Base-by-base conservation (phyloP, 2,329 filamentous ascomycete species). In the Tolypocladium amazonense region DNA sequence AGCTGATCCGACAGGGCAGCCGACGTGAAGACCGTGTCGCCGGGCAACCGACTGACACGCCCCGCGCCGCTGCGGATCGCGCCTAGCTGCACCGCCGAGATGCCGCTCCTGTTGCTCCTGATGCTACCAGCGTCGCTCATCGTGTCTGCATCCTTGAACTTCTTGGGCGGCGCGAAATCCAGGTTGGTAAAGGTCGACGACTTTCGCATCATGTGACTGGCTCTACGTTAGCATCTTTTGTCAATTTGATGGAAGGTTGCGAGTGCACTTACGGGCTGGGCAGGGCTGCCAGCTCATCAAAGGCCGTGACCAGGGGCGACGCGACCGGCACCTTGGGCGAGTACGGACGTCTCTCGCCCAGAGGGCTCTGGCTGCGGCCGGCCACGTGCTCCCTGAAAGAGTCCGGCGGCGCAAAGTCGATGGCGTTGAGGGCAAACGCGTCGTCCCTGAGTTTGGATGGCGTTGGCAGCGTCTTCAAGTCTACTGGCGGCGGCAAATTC, bases 401-500 rank as follows among this genome's bases (percentile, higher is more conserved):
- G 27, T 82, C 78, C 1, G 89, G 91, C 30, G 94, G 94, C 0
- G 94, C 94, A 73, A 96, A 97, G 66, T 97, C 93, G 60, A 88
- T 82, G 0, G 91, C 81, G 57, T 77, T 76, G 76, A 88, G 72
- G 54, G 88, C 85, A 64, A 96, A 87, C 2, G 84, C 82, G 70
- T 96, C 92, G 62, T 96, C 92, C 68, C 80, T 88, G 50, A 99
- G 80, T 77, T 91, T 89, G 57, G 88, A 86, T 0, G 94, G 93
- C 1, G 91, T 95, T 11, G 93, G 93, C 25, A 99, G 79, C 1
- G 89, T 88, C 56, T 79, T 82, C 27, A 99, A 82, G 15, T 86
- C 81, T 35, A 83, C 72, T 1, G 92, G 94, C 6, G 92, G 91
- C 33, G 90, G 88, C 56, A 74, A 66, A 38, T 78, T 73, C 60